Base-by-base conservation (phyloP, 2,329 filamentous ascomycete species). In the Colletotrichum phormii region DNA sequence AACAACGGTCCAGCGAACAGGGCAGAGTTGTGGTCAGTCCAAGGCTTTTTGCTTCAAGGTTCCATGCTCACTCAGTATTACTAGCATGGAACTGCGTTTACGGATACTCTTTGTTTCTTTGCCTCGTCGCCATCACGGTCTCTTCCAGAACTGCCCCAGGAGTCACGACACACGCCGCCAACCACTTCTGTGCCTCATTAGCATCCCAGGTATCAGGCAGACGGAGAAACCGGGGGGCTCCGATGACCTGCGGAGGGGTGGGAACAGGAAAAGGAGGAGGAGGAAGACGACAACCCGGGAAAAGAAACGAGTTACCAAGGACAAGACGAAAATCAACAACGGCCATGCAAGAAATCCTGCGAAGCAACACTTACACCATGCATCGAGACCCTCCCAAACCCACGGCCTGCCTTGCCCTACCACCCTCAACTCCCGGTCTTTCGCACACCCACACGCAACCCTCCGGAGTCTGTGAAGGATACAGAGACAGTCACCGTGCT, bases 261-360 rank as follows among this genome's bases (percentile, higher is more conserved):
- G 42, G 42, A 53, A 29, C 35, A 31, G 24, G 15, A 42, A 37
- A 55, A 15, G 42, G 67, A 54, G 22, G 46, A 29, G 26, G 29
- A 64, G 60, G 22, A 13, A 51, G 51, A 57, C 33, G 33, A 60
- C 49, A 59, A 66, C 22, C 33, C 35, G 42, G 42, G n/a, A 69
- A 59, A 60, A 68, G 31, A 57, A 72, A 69, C 35, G 22, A 51
- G 18, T 51, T 49, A 26, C 42, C 60, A 63, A 51, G 42, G 26
- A 72, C 37, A 64, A 59, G 60, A 59, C 29, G 51, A 59, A 53
- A 53, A 63, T 63, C 51, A 53, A 37, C 53, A 64, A 64, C 42
- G 42, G 46, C 31, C 70, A 63, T 68, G 65, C 64, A 68, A 67
- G 69, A 59, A 72, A 63, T 61, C 49, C 35, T 55, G 51, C 60